These are phyloP conservation scores for Alternaria ventricosa DNA, from an alignment of 2,329 filamentous ascomycete species.

Conservation along the genomic window DNA sequence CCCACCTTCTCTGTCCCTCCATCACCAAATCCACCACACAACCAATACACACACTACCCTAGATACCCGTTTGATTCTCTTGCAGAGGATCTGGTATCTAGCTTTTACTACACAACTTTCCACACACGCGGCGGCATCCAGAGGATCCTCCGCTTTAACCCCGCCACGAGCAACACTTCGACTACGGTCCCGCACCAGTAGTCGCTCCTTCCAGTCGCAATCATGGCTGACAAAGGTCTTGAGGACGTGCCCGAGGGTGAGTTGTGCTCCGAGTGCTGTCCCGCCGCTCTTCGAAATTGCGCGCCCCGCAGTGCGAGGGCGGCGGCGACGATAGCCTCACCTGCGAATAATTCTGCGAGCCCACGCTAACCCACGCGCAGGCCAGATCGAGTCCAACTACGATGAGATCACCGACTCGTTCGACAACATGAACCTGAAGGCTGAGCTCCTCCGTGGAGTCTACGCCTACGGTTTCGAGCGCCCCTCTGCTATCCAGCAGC, in stretches of 20 bases:
- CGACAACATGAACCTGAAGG: constrained; percentile 96
- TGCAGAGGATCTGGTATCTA: constrained; percentile 57
- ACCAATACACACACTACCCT: constrained; percentile 39
- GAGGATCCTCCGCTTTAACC: constrained; percentile 51
- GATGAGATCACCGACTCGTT: constrained; percentile 99
- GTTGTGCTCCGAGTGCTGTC: constrained; percentile 49
- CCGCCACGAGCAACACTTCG: constrained; percentile 46
- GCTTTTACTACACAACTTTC: constrained; percentile 42
- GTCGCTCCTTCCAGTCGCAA: constrained; percentile 71
- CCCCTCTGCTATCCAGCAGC: constrained; percentile 99
- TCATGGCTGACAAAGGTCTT: constrained; percentile 98
- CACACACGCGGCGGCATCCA: constrained; percentile 48
- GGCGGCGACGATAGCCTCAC: constrained; percentile 7
- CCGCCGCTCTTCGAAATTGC: constrained; percentile 6
- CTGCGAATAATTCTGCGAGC: constrained; percentile 2
- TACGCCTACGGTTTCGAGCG: constrained; percentile 99
- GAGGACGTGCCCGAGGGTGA: constrained; percentile 96
- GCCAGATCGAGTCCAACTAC: constrained; percentile 99
- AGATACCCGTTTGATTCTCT: constrained; percentile 55
- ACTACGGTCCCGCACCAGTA: constrained; percentile 70
- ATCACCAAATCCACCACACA: constrained; percentile 35
- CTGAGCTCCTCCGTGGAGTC: constrained; percentile 97
- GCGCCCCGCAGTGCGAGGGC: constrained; percentile 19
- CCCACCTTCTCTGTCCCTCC: constrained; percentile 34
- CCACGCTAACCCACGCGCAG: constrained; percentile 58